Conservation (phyloP, 805 yeast species). For the Metschnikowia rubicola region DNA sequence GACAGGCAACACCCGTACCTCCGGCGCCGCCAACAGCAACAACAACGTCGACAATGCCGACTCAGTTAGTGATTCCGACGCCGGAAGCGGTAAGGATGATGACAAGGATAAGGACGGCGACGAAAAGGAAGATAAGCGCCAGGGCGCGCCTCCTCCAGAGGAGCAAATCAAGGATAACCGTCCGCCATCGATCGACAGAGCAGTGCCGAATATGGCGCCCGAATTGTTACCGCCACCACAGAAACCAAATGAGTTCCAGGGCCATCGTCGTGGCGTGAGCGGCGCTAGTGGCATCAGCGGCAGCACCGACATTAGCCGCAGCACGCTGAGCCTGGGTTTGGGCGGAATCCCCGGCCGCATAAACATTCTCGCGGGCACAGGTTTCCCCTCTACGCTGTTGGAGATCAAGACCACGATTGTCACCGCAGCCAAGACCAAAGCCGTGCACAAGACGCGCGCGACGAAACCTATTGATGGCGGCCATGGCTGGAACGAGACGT, state of each 20-base stretch:
- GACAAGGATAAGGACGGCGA: constrained; percentile 8
- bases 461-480: constrained; percentile 46
- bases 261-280: constrained; percentile 22
- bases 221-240: constrained; percentile 39
- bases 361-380: constrained; percentile 46
- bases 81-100: constrained; percentile 12
- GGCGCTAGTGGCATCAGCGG: constrained; percentile 24
- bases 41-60: neutral
- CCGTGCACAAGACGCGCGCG: constrained; percentile 61
- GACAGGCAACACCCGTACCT: constrained; percentile 1
- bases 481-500: constrained; percentile 58
- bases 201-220: constrained; percentile 32
- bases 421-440: constrained; percentile 47
- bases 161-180: constrained; percentile 13
- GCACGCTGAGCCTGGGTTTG: constrained; percentile 34
- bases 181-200: constrained; percentile 18
- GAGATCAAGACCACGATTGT: constrained; percentile 56
- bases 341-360: constrained; percentile 52
- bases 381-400: constrained; percentile 30
- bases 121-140: constrained; percentile 8
- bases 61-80: neutral
- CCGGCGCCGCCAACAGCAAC: constrained; percentile 5
- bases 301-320: constrained; percentile 32
- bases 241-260: constrained; percentile 24
- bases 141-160: constrained; percentile 16